Percentiles rank a stretch among this genome's conserved stretches.
phyloP scores from a whole-genome alignment of 2,329 filamentous ascomycete genomes.

The Apiospora koreana region DNA sequence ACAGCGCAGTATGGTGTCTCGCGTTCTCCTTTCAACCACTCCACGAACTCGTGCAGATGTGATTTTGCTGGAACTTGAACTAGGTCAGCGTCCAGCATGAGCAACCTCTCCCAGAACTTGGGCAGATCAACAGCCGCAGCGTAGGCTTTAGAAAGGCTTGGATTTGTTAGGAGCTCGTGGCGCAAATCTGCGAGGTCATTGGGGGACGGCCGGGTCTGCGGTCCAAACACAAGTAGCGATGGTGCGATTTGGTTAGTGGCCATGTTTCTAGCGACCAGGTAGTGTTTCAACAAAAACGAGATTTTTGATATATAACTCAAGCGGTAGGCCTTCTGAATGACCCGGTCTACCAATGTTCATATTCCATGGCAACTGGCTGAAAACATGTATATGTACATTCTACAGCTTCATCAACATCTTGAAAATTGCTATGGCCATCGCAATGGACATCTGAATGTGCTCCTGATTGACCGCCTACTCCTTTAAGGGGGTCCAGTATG shows the following conservation, averaged over 20 bases:
- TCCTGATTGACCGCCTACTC: neutral
- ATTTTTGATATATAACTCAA: too few relatives aligned
- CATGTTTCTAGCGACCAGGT: neutral
- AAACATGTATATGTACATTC: neutral
- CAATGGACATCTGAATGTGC: neutral
- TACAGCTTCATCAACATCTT: too few relatives aligned
- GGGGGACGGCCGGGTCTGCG: conserved; percentile 16
- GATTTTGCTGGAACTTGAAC: neutral
- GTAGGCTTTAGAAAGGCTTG: conserved; percentile 11
- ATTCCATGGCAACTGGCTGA: neutral
- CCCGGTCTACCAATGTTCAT: too few relatives aligned
- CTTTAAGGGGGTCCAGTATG: neutral
- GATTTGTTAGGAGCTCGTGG: conserved; percentile 14
- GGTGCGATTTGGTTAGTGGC: neutral
- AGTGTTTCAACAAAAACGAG: too few relatives aligned
- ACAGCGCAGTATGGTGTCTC: neutral
- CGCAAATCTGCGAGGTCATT: conserved; percentile 15
- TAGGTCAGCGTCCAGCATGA: neutral
- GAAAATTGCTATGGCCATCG: neutral
- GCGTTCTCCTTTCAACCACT: neutral
- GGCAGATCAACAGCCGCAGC: conserved; percentile 12
- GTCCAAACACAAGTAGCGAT: conserved; percentile 20
- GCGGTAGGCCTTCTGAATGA: too few relatives aligned
- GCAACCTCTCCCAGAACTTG: neutral
- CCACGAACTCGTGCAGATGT: neutral